Base-by-base conservation (phyloP, 2,329 filamentous ascomycete genomes). In the Sordariomycetes sp. region DNA sequence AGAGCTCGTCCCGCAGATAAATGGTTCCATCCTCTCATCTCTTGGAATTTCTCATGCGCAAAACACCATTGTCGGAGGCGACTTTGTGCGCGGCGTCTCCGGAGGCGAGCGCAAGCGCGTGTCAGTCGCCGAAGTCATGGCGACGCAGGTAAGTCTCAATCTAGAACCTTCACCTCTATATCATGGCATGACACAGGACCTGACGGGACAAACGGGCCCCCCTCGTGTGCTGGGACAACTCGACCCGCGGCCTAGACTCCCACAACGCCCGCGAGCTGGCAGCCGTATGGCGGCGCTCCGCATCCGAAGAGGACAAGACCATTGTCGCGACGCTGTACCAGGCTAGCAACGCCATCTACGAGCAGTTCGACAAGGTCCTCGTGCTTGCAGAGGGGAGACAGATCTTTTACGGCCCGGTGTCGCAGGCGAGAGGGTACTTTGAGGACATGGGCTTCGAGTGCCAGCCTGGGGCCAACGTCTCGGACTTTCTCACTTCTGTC, bases 21-120 rank as follows among this genome's bases (percentile, higher is more conserved):
- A 75, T 32, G 71, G 80, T 13, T 84, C 84, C 59, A 64, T 86
- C 1, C 71, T 86, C 1, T 67, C 76, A 57, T 77, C 78, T 0
- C 76, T 84, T 72, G 70, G 75, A 0, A 82, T 85, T 24, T 69
- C 69, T 4, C 83, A 86, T 62, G 85, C 82, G 0, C 62, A 72
- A 15, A 74, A 84, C 28, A 89, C 85, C 6, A 86, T 83, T 63
- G 82, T 88, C 5, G 85, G 85, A 1, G 80, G 87, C 59, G 82
- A 82, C 42, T 85, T 77, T 59, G 74, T 86, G 0, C 76, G 84
- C 3, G 84, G 86, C 62, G 81, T 88, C 0, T 84, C 79, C 15
- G 85, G 84, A 32, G 85, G 85, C 32, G 84, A 88, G 66, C 70
- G 84, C 6, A 87, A 87, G 68, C 77, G 85, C 61, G 83, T 87